Base-by-base conservation (phyloP, 129 eudicot genomes). In the Flaveria sonorensis region DNA sequence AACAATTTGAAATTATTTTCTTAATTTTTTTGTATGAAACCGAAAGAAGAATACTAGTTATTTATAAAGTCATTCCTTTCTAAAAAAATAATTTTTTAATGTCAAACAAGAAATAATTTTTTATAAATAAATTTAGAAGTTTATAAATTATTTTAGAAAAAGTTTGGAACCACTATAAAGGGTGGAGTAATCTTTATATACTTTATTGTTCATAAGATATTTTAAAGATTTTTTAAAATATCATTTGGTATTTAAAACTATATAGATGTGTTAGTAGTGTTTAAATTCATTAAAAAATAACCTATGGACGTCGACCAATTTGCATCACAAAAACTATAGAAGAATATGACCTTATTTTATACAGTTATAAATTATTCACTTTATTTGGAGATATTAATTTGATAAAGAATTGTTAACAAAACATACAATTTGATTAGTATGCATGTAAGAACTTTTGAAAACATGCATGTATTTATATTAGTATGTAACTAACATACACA, bases 151-250 rank as follows among this genome's bases (percentile, higher is more conserved):
- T 63, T 15, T 62, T 13, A 30, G 68, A 26, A 16, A 62, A 62
- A 62, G 11, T 43, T 62, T 62, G 14, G 20, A 23, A 14, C 68
- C 68, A 62, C 42, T 61, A 13, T 12, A 60, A 60, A 24, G n/a
- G 66, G 66, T 60, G 66, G 36, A 12, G 10, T 26, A 62, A 62
- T 63, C 45, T 63, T 63, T 63, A 63, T 63, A 63, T 32, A 63
- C 20, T 63, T 30, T 30, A 63, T 32, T 32, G 23, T 30, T 62
- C 30, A 62, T 2, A 30, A 32, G 10, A 63, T 63, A 61, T 24
- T 7, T 28, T 63, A 63, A 30, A 63, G 4, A 63, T 14, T 43
- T 7, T 23, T 11, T 60, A 5, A 20, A 59, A 7, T 48, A 48
- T 48, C 53, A 48, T 55, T 55, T 55, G 62, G 62, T 55, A 55